phyloP scores from a whole-genome alignment of 1,284 basidiomycete species.

The Apiotrichum laibachii region DNA sequence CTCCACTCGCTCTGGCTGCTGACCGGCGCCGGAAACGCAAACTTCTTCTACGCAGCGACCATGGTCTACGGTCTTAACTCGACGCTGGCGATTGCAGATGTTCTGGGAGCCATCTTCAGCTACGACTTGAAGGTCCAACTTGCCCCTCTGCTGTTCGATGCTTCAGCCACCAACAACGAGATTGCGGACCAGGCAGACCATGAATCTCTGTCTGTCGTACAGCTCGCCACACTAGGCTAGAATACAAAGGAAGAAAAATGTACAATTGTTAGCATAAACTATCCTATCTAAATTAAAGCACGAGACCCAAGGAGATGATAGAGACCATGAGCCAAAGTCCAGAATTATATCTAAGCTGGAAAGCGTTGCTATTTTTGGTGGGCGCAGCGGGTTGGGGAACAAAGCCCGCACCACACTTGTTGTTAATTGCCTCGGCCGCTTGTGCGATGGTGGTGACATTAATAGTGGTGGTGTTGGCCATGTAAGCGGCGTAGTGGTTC shows the following conservation, averaged over 20 bases:
- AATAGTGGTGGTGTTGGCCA: conserved; percentile 31
- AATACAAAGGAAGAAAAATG: neutral
- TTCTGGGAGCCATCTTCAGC: conserved; percentile 61
- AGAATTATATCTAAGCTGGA: neutral
- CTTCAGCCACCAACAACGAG: neutral
- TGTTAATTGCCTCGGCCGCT: conserved; percentile 37
- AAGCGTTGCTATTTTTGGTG: neutral
- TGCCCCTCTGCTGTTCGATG: neutral
- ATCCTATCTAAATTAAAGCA: conserved; percentile 2
- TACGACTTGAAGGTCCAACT: conserved; percentile 5
- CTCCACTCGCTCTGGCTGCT: conserved; percentile 90
- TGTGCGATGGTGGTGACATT: conserved; percentile 35
- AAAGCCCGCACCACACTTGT: conserved; percentile 37
- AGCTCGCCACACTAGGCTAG: conserved; percentile 12
- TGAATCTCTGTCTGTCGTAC: conserved; percentile 2
- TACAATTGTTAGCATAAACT: conserved; percentile 5
- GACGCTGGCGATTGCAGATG: conserved; percentile 76
- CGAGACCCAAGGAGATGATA: conserved; percentile 3
- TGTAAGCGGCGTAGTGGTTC: conserved; percentile 28
- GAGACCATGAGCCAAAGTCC: neutral
- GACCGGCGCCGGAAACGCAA: conserved; percentile 92
- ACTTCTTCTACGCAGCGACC: conserved; percentile 96
- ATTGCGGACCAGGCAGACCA: neutral
- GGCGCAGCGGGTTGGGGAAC: neutral
- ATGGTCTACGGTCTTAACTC: conserved; percentile 88